These are phyloP conservation scores for Aspergillus sp. DNA, from an alignment of 2,329 filamentous ascomycete genomes.

Conservation along the genomic window DNA sequence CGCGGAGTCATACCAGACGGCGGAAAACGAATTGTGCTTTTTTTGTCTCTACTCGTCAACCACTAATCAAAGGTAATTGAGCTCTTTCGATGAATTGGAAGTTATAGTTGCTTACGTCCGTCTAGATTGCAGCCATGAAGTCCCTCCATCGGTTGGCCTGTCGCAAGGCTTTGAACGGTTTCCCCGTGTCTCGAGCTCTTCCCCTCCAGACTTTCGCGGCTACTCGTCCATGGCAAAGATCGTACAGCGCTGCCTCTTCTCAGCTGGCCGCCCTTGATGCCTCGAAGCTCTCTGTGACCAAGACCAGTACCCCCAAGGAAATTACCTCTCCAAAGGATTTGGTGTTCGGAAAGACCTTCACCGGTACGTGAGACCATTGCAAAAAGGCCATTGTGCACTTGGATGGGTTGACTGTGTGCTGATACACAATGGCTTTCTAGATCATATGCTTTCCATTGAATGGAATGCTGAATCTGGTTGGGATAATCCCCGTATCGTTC, in stretches of 20 bases:
- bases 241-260: conserved; percentile 39
- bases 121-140: conserved; percentile 20
- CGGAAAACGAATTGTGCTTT: too few relatives aligned
- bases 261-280: conserved; percentile 63
- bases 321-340: conserved; percentile 71
- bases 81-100: neutral
- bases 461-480: conserved; percentile 84
- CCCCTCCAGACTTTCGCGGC: conserved; percentile 18
- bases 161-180: conserved; percentile 21
- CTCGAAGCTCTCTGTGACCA: conserved; percentile 66
- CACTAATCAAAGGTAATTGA: neutral
- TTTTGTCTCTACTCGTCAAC: too few relatives aligned
- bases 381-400: neutral
- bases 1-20: too few relatives aligned
- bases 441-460: conserved; percentile 94
- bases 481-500: conserved; percentile 73
- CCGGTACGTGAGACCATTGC: conserved; percentile 50
- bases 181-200: conserved; percentile 16
- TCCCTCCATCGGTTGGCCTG: conserved; percentile 30
- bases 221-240: conserved; percentile 41
- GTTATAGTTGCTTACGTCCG: neutral
- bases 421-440: conserved; percentile 42
- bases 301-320: conserved; percentile 68
- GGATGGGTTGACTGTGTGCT: conserved; percentile 6
- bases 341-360: conserved; percentile 85